phyloP scores from a whole-genome alignment of 192 early-diverging fungal genomes.

The Pilobolus umbonatus region DNA sequence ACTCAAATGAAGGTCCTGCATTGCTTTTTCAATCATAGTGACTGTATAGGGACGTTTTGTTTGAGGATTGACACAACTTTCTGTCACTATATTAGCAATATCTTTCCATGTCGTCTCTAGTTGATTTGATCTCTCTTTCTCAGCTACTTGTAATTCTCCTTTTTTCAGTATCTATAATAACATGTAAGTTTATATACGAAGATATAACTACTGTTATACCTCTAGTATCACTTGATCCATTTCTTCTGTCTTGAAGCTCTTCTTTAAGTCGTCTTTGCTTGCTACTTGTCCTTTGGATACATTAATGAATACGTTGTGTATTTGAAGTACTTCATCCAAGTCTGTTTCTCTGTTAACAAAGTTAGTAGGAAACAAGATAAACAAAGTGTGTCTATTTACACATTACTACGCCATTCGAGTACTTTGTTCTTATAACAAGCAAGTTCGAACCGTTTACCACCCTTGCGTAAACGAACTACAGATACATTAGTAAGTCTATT shows the following conservation, averaged over 20 bases:
- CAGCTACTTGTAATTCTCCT: slow-evolving; percentile 95
- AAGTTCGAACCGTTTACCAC: slow-evolving; percentile 96
- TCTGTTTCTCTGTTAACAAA: slow-evolving; percentile 74
- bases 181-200: not conserved
- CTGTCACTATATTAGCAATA: slow-evolving; percentile 93
- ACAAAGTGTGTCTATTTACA: slow-evolving; percentile 49
- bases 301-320: slow-evolving; percentile 88
- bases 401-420: slow-evolving; percentile 87
- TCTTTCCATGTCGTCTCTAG: slow-evolving; percentile 81
- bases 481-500: slow-evolving; percentile 93
- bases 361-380: not conserved
- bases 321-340: slow-evolving; percentile 95
- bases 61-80: slow-evolving; percentile 93
- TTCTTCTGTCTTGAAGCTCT: slow-evolving; percentile 88
- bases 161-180: slow-evolving; percentile 77
- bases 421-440: slow-evolving; percentile 99
- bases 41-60: slow-evolving; percentile 94
- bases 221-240: slow-evolving; percentile 73
- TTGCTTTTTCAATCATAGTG: slow-evolving; percentile 98
- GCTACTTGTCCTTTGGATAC: slow-evolving; percentile 97
- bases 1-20: slow-evolving; percentile 89
- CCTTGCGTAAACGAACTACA: slow-evolving; percentile 90
- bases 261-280: slow-evolving; percentile 78
- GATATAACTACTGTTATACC: slow-evolving; percentile 21
- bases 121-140: slow-evolving; percentile 89